Conservation (phyloP, 208 protist genomes). For the Trypanosoma grayi region DNA sequence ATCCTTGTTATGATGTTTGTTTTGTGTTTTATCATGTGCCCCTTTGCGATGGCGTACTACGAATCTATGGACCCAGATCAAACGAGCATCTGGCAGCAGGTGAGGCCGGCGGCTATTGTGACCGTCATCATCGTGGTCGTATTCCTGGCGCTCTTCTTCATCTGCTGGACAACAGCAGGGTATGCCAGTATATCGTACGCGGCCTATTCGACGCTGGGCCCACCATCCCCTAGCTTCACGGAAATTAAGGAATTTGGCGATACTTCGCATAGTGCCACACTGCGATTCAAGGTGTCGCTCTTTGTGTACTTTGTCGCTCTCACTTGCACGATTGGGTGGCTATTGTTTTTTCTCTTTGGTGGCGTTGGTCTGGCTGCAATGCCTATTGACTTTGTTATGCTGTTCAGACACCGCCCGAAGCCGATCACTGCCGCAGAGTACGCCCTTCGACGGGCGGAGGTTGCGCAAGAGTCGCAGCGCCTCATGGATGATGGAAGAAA, state of each 20-base stretch:
- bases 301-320: constrained; percentile 74
- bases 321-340: constrained; percentile 67
- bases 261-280: constrained; percentile 19
- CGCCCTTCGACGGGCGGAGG: constrained; percentile 48
- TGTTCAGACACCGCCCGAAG: constrained; percentile 66
- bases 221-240: background rate
- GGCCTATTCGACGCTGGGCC: constrained; percentile 5
- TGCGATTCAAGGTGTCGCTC: constrained; percentile 29
- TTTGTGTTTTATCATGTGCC: constrained; percentile 64
- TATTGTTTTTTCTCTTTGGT: constrained; percentile 90
- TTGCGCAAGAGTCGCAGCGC: constrained; percentile 61
- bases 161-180: constrained; percentile 21
- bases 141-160: constrained; percentile 30
- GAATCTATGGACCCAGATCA: constrained; percentile 78
- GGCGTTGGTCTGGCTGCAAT: constrained; percentile 91
- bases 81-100: constrained; percentile 21
- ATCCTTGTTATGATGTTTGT: constrained; percentile 40
- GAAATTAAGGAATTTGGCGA: constrained; percentile 16
- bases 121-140: constrained; percentile 29
- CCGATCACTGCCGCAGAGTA: constrained; percentile 81
- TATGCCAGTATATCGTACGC: constrained; percentile 22
- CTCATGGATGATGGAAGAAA: constrained; percentile 61
- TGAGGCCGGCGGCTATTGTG: constrained; percentile 29
- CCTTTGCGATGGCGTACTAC: constrained; percentile 91
- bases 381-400: constrained; percentile 76